Evolutionary conservation across 228 moss, liverwort and hornwort genomes (phyloP).

Genomic region (Sphagnum magellanicum): DNA sequence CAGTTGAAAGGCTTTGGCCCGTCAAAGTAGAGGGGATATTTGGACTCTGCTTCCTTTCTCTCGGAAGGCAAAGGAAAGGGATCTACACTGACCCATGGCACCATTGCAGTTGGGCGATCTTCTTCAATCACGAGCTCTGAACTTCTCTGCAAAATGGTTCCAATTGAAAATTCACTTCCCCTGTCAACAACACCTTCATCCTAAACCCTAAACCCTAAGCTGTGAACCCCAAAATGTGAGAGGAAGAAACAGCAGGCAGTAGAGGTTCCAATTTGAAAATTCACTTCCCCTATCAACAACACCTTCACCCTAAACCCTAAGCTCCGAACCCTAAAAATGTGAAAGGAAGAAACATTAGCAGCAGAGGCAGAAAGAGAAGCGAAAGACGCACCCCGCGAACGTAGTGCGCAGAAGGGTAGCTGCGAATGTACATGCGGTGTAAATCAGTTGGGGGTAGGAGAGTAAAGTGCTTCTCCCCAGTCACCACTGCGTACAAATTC

Average conservation of each 20-base stretch:
- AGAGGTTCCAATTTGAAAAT: no score
- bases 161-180: conserved; percentile 24
- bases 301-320: conserved; percentile 2
- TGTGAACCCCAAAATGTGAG: background rate
- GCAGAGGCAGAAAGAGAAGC: background rate
- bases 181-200: background rate
- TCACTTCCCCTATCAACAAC: background rate
- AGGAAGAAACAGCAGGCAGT: background rate
- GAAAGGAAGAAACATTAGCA: background rate
- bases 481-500: conserved; percentile 84
- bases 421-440: conserved; percentile 71
- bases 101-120: conserved; percentile 31
- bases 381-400: conserved; percentile 49
- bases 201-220: conserved; percentile 2
- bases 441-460: conserved; percentile 84
- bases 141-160: conserved; percentile 35
- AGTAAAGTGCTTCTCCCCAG: conserved; percentile 83
- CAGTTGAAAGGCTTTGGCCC: conserved; percentile 73
- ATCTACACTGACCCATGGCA: conserved; percentile 95
- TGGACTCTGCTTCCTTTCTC: conserved; percentile 11
- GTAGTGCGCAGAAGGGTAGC: conserved; percentile 58
- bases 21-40: conserved; percentile 54
- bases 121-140: conserved; percentile 44
- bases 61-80: conserved; percentile 37
- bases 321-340: background rate